phyloP scores from a whole-genome alignment of 2,329 filamentous ascomycete genomes.

The Xylariaceae sp. region DNA sequence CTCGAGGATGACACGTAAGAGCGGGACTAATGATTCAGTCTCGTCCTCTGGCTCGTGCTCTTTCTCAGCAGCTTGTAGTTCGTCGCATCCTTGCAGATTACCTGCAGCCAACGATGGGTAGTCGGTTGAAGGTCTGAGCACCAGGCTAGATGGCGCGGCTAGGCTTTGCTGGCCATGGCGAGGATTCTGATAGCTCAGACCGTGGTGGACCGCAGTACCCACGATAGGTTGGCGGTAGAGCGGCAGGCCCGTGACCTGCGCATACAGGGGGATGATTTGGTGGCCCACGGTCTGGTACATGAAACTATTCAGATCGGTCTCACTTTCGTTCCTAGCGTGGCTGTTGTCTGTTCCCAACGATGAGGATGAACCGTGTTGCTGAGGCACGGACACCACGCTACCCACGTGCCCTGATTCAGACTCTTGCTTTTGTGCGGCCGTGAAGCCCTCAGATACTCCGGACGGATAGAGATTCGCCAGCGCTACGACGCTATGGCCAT shows the following conservation, averaged over 20 bases:
- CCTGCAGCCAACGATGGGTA: background rate
- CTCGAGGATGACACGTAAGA: constrained; percentile 70
- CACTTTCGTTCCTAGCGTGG: constrained; percentile 41
- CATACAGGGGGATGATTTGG: constrained; percentile 83
- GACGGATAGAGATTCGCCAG: constrained; percentile 81
- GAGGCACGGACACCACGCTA: constrained; percentile 5
- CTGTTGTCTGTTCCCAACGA: constrained; percentile 11
- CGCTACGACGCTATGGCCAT: constrained; percentile 85
- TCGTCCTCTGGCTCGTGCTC: constrained; percentile 64
- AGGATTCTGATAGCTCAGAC: constrained; percentile 68
- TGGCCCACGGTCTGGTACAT: constrained; percentile 99
- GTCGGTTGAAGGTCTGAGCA: constrained; percentile 11
- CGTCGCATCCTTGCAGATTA: constrained; percentile 11
- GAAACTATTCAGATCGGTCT: constrained; percentile 84
- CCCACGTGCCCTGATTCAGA: background rate
- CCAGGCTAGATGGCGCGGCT: constrained; percentile 2
- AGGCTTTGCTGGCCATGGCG: constrained; percentile 8
- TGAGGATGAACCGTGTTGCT: constrained; percentile 20
- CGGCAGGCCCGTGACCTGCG: constrained; percentile 76
- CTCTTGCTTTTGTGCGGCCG: constrained; percentile 3
- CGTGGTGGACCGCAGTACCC: constrained; percentile 73
- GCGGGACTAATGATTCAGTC: constrained; percentile 82
- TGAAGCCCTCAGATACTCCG: constrained; percentile 12
- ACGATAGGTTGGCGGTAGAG: constrained; percentile 80
- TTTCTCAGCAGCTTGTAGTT: constrained; percentile 24